Evolutionary conservation across 139 green algal species (phyloP).

Genomic region (Medakamo hakoo): DNA sequence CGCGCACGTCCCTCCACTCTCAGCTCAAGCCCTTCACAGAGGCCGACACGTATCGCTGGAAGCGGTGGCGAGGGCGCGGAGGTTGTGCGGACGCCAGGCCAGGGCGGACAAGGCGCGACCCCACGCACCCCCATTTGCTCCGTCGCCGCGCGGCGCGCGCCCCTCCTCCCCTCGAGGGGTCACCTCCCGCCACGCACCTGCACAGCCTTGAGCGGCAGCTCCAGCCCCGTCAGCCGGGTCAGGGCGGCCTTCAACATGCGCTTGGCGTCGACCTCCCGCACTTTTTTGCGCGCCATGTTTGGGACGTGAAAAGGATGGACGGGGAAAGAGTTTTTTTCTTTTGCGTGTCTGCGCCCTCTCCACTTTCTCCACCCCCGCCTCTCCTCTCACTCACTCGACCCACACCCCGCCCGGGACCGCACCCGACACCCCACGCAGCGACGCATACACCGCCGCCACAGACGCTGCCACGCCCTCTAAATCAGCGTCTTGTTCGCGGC

Average conservation of each 20-base stretch:
- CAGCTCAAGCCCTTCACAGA: too few relatives aligned
- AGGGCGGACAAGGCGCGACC: too few relatives aligned
- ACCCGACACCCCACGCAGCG: neutral
- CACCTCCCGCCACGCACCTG: conserved; percentile 26
- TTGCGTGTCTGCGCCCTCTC: too few relatives aligned
- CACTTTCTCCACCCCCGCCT: too few relatives aligned
- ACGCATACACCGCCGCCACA: neutral
- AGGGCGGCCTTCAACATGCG: conserved; percentile 58
- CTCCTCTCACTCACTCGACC: neutral
- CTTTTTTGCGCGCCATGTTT: conserved; percentile 59
- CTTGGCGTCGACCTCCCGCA: conserved; percentile 69
- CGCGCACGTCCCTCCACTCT: too few relatives aligned
- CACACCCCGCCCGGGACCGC: neutral
- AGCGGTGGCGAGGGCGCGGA: too few relatives aligned
- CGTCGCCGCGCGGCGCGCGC: too few relatives aligned
- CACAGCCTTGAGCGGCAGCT: conserved; percentile 46
- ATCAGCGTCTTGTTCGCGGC: neutral
- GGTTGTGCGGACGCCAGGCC: too few relatives aligned
- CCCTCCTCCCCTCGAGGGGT: too few relatives aligned
- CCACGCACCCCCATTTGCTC: too few relatives aligned
- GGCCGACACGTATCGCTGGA: too few relatives aligned
- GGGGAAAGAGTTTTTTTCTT: neutral
- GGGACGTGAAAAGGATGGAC: neutral
- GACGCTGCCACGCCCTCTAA: neutral
- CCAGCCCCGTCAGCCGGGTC: conserved; percentile 39